phyloP scores from a whole-genome alignment of 164 flowering plant genomes.

The Saururus chinensis region DNA sequence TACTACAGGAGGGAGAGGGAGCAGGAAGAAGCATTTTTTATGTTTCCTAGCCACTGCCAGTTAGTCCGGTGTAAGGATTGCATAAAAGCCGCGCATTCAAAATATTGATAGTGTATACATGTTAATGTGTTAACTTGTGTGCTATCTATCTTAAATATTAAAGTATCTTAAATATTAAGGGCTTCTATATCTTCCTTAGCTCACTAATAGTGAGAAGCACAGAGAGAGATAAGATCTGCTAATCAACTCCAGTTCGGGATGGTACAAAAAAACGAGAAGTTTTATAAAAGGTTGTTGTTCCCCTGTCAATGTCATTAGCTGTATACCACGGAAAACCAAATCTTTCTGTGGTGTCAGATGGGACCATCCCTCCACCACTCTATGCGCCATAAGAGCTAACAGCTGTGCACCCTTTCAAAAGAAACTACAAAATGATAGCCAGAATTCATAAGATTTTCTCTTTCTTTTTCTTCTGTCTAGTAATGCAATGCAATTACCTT shows the following conservation, averaged over 20 bases:
- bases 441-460: background rate
- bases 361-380: background rate
- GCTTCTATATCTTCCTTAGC: too few species aligned
- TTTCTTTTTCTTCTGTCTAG: background rate
- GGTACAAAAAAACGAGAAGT: background rate
- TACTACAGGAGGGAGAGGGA: too few species aligned
- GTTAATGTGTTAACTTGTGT: too few species aligned
- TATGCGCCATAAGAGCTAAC: background rate
- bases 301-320: background rate
- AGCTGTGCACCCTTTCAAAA: slow-evolving; percentile 4
- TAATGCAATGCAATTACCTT: background rate
- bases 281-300: background rate
- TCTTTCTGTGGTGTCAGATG: background rate
- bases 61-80: too few species aligned
- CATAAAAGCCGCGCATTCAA: too few species aligned
- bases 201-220: too few species aligned
- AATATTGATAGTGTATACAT: too few species aligned
- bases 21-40: too few species aligned
- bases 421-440: background rate
- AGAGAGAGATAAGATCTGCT: background rate
- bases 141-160: too few species aligned
- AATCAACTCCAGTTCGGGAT: background rate
- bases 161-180: too few species aligned
- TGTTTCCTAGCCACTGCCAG: too few species aligned
- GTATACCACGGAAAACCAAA: background rate